Evolutionary conservation across 164 flowering plant genomes (phyloP), one percentile per base, ranked within the genome.

Genomic region (Paratinospora sagittata): DNA sequence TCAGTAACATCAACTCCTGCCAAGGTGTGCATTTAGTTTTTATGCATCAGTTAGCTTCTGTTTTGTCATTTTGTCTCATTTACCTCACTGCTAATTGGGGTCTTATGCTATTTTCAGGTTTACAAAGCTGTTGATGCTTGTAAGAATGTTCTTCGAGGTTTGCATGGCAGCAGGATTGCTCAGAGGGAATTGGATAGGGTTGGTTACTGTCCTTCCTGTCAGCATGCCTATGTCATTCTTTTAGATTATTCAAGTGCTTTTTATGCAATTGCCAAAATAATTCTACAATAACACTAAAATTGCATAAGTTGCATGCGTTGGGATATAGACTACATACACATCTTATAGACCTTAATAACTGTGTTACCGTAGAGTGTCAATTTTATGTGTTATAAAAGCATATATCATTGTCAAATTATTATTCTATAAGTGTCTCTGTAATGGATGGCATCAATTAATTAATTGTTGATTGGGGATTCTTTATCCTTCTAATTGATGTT

Each of bases 81-180:
- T 41, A 37, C 47, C 41, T 27, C 7, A 55, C 37, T 47, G 24
- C 34, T 19, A 6, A 55, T 60, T 60, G 27, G 36, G 9, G 10
- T 52, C 37, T 7, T 72, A 72, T 36, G 8, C 61, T 23, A 11
- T 17, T n/a, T 27, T 26, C 83, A 92, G 99, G 99, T 95, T 5
- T 79, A 90, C 71, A 89, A 89, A 85, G 99, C 98, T 77, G 98
- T 95, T 74, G 98, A 95, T 82, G 99, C 99, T 61, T 95, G 97
- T 84, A 95, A 92, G 81, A 87, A 77, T 76, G 97, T 95, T 72
- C 93, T 95, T 33, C 86, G 99, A 85, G 97, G 98, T 73, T 84
- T 95, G 79, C 85, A 86, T 66, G 84, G 85, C 83, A 91, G 83
- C 85, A 85, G 82, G 83, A 84, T 95, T 77, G 85, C 89, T 43